These are phyloP conservation scores for Microstegium vimineum DNA, from an alignment of 176 grass and related monocot genomes.

Conservation along the genomic window DNA sequence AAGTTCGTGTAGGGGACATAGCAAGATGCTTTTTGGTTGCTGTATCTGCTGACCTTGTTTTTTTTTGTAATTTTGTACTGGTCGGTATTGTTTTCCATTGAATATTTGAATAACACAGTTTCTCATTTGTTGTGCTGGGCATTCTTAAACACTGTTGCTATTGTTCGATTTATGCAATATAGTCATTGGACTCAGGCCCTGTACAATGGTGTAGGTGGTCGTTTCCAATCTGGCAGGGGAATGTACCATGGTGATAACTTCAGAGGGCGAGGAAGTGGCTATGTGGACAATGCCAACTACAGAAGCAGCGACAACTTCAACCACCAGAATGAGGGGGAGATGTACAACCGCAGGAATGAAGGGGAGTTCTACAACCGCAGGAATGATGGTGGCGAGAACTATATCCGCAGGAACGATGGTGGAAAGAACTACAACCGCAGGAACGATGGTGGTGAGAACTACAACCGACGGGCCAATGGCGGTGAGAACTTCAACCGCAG, in stretches of 20 bases:
- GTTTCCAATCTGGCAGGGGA: constrained; percentile 43
- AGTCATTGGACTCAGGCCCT: background rate
- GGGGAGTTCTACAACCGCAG: constrained; percentile 23
- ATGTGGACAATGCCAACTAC: constrained; percentile 27
- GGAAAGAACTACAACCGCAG: background rate
- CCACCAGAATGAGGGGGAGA: constrained; percentile 9
- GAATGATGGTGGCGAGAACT: background rate
- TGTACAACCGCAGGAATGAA: constrained; percentile 30
- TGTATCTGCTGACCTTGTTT: constrained; percentile 2
- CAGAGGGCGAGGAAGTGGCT: constrained; percentile 39
- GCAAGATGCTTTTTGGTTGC: background rate
- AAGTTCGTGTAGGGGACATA: background rate
- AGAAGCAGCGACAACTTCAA: constrained; percentile 26
- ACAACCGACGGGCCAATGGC: background rate
- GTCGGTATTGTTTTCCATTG: background rate
- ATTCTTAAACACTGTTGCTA: background rate
- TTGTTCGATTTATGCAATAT: background rate
- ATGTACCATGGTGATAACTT: constrained; percentile 48
- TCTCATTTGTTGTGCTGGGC: background rate
- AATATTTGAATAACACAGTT: background rate
- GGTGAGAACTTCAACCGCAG: background rate
- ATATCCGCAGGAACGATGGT: background rate
- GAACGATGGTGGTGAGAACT: background rate
- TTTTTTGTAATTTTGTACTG: background rate
- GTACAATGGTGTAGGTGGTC: constrained; percentile 27